These are phyloP conservation scores for Bolboschoenoplectus hybrid DNA, from an alignment of 202 grass and related monocot genomes.

Conservation along the genomic window DNA sequence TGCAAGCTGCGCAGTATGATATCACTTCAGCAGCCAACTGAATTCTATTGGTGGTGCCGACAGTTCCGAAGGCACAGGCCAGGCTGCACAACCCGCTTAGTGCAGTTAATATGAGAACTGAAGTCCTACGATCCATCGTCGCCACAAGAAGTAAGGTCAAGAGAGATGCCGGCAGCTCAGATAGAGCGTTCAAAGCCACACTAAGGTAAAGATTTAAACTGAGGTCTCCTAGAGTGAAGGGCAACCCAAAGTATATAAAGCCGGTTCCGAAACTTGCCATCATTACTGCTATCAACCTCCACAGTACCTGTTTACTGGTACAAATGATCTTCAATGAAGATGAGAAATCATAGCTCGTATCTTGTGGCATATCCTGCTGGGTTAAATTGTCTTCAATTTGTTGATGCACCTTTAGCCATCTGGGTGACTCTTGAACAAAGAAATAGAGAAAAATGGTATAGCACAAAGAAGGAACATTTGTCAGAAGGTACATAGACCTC, in stretches of 20 bases:
- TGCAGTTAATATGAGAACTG: conserved; percentile 2
- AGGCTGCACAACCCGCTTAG: conserved; percentile 20
- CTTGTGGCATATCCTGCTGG: neutral
- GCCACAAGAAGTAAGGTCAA: conserved; percentile 37
- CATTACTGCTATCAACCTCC: conserved; percentile 34
- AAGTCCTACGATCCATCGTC: conserved; percentile 5
- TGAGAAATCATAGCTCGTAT: neutral
- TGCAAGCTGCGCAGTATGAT: conserved; percentile 42
- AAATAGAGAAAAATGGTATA: conserved; percentile 36
- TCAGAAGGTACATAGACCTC: conserved; percentile 42
- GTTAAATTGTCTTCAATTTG: conserved; percentile 29
- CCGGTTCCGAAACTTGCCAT: conserved; percentile 36
- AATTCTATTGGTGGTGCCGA: neutral
- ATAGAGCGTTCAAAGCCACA: conserved; percentile 41
- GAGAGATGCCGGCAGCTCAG: conserved; percentile 38
- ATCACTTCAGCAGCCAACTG: conserved; percentile 37
- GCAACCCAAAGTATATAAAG: conserved; percentile 43
- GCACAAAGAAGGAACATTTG: conserved; percentile 37
- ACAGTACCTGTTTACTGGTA: neutral
- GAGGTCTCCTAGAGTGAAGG: conserved; percentile 37
- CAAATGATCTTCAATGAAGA: conserved; percentile 14
- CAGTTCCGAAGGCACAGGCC: conserved; percentile 19
- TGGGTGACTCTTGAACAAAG: conserved; percentile 42
- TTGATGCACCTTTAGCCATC: conserved; percentile 39
- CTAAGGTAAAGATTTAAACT: conserved; percentile 41